These are phyloP conservation scores for Didymella arachidicola DNA, from an alignment of 2,329 filamentous ascomycete genomes.

Conservation along the genomic window DNA sequence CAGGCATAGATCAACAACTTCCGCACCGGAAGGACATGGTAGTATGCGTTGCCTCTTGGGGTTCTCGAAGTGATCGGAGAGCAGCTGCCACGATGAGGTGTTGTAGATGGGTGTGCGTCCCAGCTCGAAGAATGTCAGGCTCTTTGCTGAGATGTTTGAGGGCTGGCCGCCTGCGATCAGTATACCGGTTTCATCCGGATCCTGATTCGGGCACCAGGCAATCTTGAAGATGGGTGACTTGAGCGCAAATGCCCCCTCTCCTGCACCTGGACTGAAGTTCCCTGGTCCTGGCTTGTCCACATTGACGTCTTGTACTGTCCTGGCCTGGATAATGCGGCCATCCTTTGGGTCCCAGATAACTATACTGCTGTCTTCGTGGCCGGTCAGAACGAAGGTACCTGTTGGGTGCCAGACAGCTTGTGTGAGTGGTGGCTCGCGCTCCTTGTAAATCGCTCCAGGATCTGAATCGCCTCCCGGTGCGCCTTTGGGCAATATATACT, in stretches of 20 bases:
- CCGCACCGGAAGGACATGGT: conserved; percentile 77
- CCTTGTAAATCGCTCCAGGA: conserved; percentile 65
- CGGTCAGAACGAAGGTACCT: conserved; percentile 85
- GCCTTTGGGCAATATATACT: conserved; percentile 81
- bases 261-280: conserved; percentile 52
- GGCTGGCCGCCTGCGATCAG: conserved; percentile 83
- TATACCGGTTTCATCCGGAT: conserved; percentile 91
- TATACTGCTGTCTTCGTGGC: conserved; percentile 87
- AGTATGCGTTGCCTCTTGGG: conserved; percentile 75
- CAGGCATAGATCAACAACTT: conserved; percentile 80
- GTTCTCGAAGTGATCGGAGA: conserved; percentile 80
- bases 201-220: conserved; percentile 92
- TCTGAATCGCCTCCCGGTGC: conserved; percentile 81
- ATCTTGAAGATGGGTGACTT: conserved; percentile 81
- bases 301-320: conserved; percentile 77
- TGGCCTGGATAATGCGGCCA: conserved; percentile 80
- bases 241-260: conserved; percentile 62
- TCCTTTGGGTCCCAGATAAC: conserved; percentile 96
- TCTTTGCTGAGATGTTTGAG: conserved; percentile 72
- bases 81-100: conserved; percentile 86
- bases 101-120: conserved; percentile 89
- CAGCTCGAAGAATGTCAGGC: conserved; percentile 87
- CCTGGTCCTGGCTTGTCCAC: conserved; percentile 71
- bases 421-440: conserved; percentile 76
- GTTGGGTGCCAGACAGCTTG: conserved; percentile 95